A percentile compares a stretch with the other conserved stretches of the same genome.
Evolutionary conservation across 495 filamentous ascomycete genomes (phyloP).

Genomic region (Platismatia glauca): DNA sequence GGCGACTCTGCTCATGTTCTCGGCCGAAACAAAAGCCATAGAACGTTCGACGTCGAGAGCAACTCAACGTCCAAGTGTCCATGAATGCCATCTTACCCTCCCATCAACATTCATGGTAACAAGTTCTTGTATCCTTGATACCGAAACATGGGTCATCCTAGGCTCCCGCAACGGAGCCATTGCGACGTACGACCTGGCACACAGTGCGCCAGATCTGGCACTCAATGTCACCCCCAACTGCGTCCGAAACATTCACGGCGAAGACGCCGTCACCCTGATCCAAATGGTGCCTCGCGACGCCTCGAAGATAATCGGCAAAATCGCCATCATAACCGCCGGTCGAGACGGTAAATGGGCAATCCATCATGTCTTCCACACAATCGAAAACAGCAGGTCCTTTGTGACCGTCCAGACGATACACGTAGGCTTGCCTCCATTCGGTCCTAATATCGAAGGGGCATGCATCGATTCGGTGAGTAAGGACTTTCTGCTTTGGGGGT

Average conservation of each 20-base stretch:
- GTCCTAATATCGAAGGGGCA: constrained; percentile 58
- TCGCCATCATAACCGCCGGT: constrained; percentile 55
- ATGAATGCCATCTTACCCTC: neutral
- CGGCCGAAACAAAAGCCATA: neutral
- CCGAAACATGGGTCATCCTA: constrained; percentile 45
- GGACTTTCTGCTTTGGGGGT: constrained; percentile 68
- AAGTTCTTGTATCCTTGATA: constrained; percentile 32
- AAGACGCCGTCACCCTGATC: constrained; percentile 66
- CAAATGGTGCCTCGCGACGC: constrained; percentile 26
- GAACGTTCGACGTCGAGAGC: neutral
- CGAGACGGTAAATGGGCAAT: constrained; percentile 68
- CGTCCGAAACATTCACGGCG: constrained; percentile 37
- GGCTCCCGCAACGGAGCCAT: constrained; percentile 60
- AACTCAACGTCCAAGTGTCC: neutral
- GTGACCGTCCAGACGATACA: constrained; percentile 41
- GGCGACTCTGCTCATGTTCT: neutral
- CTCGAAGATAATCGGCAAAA: neutral
- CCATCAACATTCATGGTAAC: constrained; percentile 29
- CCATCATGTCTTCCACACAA: constrained; percentile 27
- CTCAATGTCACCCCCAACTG: neutral
- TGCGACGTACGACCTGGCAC: constrained; percentile 40
- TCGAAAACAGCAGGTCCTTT: neutral
- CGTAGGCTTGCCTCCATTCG: constrained; percentile 49
- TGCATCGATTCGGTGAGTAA: constrained; percentile 41
- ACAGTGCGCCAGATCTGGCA: neutral